phyloP scores from a whole-genome alignment of 1,284 basidiomycete species.

The Acaromyces ingoldii region DNA sequence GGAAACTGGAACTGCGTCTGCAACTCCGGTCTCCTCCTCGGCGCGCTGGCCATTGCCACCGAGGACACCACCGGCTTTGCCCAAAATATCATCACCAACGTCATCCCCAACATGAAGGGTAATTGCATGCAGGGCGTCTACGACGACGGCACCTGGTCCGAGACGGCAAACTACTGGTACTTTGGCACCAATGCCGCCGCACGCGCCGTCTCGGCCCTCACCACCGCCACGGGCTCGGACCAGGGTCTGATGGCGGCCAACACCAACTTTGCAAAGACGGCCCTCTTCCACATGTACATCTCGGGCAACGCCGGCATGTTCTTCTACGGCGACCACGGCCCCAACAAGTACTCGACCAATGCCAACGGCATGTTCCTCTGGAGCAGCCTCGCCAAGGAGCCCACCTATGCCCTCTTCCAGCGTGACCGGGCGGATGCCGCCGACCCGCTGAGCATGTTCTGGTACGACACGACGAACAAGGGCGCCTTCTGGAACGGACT shows the following conservation, averaged over 20 bases:
- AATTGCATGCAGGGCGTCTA: slow-evolving; percentile 67
- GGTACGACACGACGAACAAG: slow-evolving; percentile 76
- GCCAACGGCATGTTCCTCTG: slow-evolving; percentile 46
- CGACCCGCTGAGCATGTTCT: slow-evolving; percentile 96
- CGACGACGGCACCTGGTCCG: slow-evolving; percentile 84
- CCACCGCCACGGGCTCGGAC: slow-evolving; percentile 78
- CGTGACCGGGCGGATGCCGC: slow-evolving; percentile 79
- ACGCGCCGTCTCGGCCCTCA: slow-evolving; percentile 79
- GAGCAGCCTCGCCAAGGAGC: slow-evolving; percentile 50
- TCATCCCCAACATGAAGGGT: slow-evolving; percentile 67
- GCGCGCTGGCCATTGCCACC: slow-evolving; percentile 74
- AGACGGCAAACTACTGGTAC: slow-evolving; percentile 72
- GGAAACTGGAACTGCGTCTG: slow-evolving; percentile 98
- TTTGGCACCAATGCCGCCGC: slow-evolving; percentile 75
- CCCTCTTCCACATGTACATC: slow-evolving; percentile 84
- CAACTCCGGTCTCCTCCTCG: slow-evolving; percentile 85
- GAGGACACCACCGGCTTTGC: slow-evolving; percentile 76
- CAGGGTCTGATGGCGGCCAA: slow-evolving; percentile 63
- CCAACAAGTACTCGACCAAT: slow-evolving; percentile 76
- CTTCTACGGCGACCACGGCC: slow-evolving; percentile 87
- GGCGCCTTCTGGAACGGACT: slow-evolving; percentile 90
- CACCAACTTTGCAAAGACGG: slow-evolving; percentile 64
- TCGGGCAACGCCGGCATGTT: slow-evolving; percentile 80
- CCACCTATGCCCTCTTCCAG: slow-evolving; percentile 79
- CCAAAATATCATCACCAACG: slow-evolving; percentile 59